Percentiles rank a stretch among this genome's conserved stretches.
phyloP scores from a whole-genome alignment of 805 yeast species.

The Starmerella bombi region DNA sequence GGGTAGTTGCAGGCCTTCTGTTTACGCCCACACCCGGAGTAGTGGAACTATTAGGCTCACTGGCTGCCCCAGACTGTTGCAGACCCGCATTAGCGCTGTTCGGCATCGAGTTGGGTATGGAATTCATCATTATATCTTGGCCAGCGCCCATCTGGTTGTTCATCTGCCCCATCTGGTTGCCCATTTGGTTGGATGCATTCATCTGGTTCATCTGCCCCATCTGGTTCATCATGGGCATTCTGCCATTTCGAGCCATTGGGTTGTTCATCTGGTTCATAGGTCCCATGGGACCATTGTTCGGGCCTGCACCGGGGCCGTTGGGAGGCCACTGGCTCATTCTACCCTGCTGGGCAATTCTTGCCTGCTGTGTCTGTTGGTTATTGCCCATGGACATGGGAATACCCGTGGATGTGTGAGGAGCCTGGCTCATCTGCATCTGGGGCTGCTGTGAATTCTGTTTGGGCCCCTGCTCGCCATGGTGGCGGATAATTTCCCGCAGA shows the following conservation, averaged over 20 bases:
- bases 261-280: constrained; percentile 3
- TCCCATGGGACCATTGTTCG: too few relatives aligned
- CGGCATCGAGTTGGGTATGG: too few relatives aligned
- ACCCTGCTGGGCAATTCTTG: background rate
- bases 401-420: background rate
- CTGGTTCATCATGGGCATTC: constrained; percentile 1
- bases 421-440: background rate
- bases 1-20: too few relatives aligned
- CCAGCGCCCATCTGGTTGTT: background rate
- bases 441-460: constrained; percentile 1
- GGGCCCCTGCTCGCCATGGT: constrained; percentile 3
- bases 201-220: background rate
- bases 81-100: too few relatives aligned
- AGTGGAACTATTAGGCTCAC: too few relatives aligned
- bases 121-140: too few relatives aligned
- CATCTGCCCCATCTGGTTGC: constrained; percentile 1
- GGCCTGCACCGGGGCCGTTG: too few relatives aligned
- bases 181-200: constrained; percentile 6
- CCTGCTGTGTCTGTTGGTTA: background rate
- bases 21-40: too few relatives aligned
- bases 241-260: background rate
- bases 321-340: background rate
- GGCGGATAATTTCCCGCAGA: constrained; percentile 9
- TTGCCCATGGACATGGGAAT: background rate
- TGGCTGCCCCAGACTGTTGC: too few relatives aligned